Base-by-base conservation (phyloP, 306 rosid genomes). In the Adenanthera pavonina region DNA sequence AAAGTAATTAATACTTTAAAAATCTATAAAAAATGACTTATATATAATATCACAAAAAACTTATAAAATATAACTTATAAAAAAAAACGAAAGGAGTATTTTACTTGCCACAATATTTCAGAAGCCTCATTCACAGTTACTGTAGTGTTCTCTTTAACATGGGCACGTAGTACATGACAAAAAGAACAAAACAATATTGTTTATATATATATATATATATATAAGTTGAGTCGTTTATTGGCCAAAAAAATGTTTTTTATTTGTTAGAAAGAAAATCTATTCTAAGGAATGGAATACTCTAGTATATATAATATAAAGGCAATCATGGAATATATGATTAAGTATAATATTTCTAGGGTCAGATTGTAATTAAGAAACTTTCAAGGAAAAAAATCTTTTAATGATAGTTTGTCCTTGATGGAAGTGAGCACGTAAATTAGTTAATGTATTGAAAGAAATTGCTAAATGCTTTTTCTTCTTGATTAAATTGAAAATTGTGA, bases 101-200 rank as follows among this genome's bases (percentile, higher is more conserved):
- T 8, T 46, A 0, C 1, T 46, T 8, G 51, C 51, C 51, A 49
- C 16, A 13, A 15, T 6, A 35, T 66, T 47, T 52, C 30, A 11
- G 14, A 53, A 74, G 59, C 48, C 66, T 38, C 15, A 70, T 80
- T 60, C 17, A 62, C 70, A 87, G n/a, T 19, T 40, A 40, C 0
- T 40, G 30, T 25, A 0, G 30, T 25, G 30, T 25, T 25, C 30
- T 0, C 30, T 25, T 25, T 25, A 25, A 25, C 30, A 25, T 25
- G 30, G 30, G 30, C 30, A 72, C 20, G 41, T 67, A 30, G 67
- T 68, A 60, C 13, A 15, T 83, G 83, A 84, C 86, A 78, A 82
- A 80, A 80, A 44, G 76, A 51, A 66, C 38, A 30, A 38, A 12
- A 33, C 68, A 61, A 13, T 61, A 41, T 34, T 11, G 0, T 40